These are phyloP conservation scores for Primulina eburnea DNA, from an alignment of 257 asterid genomes.

Conservation along the genomic window DNA sequence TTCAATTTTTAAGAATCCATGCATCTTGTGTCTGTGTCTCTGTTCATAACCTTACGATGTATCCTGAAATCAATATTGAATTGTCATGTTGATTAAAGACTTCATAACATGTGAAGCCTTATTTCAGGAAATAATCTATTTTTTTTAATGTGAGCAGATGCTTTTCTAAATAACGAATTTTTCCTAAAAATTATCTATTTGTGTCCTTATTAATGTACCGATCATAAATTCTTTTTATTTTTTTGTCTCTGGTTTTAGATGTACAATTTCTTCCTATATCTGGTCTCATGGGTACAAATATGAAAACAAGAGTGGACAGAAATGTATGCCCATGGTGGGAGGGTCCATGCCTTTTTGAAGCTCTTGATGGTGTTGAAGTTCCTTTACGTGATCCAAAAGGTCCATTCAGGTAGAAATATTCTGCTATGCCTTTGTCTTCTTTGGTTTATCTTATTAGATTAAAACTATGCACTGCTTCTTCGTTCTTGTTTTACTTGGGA, in stretches of 20 bases:
- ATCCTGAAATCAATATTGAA: not conserved
- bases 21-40: not conserved
- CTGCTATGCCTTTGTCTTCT: not conserved
- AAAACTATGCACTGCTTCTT: not conserved
- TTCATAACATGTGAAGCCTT: not conserved
- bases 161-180: not conserved
- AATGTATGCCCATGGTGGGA: slow-evolving; percentile 77
- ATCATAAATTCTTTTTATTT: slow-evolving; percentile 1
- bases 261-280: slow-evolving; percentile 93
- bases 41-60: not conserved
- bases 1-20: not conserved
- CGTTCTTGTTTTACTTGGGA: slow-evolving; percentile 15
- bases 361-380: slow-evolving; percentile 75
- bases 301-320: slow-evolving; percentile 62
- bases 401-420: slow-evolving; percentile 64
- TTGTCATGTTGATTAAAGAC: slow-evolving; percentile 1
- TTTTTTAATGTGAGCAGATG: slow-evolving; percentile 1
- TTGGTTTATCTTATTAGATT: slow-evolving; percentile 3
- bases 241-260: slow-evolving; percentile 42
- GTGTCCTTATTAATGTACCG: not conserved
- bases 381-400: slow-evolving; percentile 86
- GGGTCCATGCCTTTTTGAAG: slow-evolving; percentile 92
- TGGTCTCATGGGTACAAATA: slow-evolving; percentile 76
- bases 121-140: not conserved
- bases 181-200: not conserved